Evolutionary conservation across 2,329 filamentous ascomycete species (phyloP), one percentile per base, ranked within the genome.

Genomic region (Penicillium expansum): DNA sequence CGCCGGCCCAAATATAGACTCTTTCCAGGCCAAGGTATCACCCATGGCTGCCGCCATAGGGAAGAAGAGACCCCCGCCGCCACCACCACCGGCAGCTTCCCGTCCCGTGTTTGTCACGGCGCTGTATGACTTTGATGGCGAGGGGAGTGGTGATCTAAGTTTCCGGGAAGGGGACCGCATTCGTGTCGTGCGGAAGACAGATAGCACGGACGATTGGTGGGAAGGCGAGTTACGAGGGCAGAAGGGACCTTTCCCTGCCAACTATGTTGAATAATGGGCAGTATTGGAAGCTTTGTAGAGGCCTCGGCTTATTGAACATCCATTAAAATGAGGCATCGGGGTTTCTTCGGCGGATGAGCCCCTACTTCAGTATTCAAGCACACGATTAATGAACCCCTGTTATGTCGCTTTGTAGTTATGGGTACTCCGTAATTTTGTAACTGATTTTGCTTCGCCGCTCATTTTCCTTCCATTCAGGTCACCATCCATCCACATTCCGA

Each of bases 201-300:
- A 85, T 7, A 91, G 87, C 59, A 87, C 85, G 22, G 88, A 94
- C 74, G 91, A 94, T 70, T 95, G 91, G 90, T 95, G 91, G 91
- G 84, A 90, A 60, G 91, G 91, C 13, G 90, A 94, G 72, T 62
- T 92, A 14, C 79, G 79, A 39, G 90, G 90, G 0, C 72, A 79
- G 27, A 82, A 80, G 68, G 91, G 91, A 4, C 86, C 80, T 63
- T 95, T 95, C 70, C 91, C 91, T 1, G 91, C 91, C 7, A 95
- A 95, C 73, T 95, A 95, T 74, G 90, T 88, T 68, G 82, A 82
- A 65, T 63, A 20, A 56, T 48, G 14, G 48, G 2, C 9, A 10
- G 47, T 13, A 37, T 49, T 47, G 22, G 14, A 16, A 22, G 4
- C 0, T 14, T 3, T 10, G 20, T 9, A 14, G 24, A n/a, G 37